Conservation (phyloP, 2,329 filamentous ascomycete species). For the Xylaria sp. region DNA sequence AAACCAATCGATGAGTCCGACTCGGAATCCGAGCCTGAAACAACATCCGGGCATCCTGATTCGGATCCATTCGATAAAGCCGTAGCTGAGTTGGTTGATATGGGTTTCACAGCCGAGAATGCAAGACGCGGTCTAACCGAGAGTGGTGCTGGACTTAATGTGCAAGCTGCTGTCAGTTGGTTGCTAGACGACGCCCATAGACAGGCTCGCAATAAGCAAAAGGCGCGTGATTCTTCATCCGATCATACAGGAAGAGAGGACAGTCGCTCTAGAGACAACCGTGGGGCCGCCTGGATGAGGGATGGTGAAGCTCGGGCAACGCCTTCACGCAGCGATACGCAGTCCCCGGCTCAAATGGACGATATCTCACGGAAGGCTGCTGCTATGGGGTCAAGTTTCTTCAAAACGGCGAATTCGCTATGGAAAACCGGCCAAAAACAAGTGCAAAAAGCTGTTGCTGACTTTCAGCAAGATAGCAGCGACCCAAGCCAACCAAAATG, state of each 20-base stretch:
- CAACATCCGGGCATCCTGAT: slow-evolving; percentile 34
- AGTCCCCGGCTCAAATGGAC: slow-evolving; percentile 67
- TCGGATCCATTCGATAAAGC: slow-evolving; percentile 79
- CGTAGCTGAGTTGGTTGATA: slow-evolving; percentile 89
- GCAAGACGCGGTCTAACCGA: slow-evolving; percentile 82
- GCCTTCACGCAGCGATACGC: slow-evolving; percentile 62
- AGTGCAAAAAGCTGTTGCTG: slow-evolving; percentile 89
- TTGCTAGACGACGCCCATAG: slow-evolving; percentile 90
- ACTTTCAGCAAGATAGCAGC: slow-evolving; percentile 77
- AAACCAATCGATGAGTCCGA: slow-evolving; percentile 65
- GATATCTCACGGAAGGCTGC: slow-evolving; percentile 85
- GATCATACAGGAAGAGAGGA: slow-evolving; percentile 54
- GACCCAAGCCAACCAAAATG: slow-evolving; percentile 89
- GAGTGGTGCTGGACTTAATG: slow-evolving; percentile 80
- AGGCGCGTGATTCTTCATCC: slow-evolving; percentile 60
- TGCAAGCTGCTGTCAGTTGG: slow-evolving; percentile 89
- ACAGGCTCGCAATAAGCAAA: slow-evolving; percentile 78
- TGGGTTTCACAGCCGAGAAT: slow-evolving; percentile 89
- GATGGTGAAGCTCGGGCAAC: slow-evolving; percentile 58
- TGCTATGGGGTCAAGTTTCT: slow-evolving; percentile 81
- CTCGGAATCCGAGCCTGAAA: slow-evolving; percentile 57
- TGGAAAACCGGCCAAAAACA: slow-evolving; percentile 97
- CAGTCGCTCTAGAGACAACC: slow-evolving; percentile 51
- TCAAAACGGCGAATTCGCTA: slow-evolving; percentile 93
- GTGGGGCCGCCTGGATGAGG: slow-evolving; percentile 70